Conservation (phyloP, 164 flowering plant species). For the Malania oleifera region DNA sequence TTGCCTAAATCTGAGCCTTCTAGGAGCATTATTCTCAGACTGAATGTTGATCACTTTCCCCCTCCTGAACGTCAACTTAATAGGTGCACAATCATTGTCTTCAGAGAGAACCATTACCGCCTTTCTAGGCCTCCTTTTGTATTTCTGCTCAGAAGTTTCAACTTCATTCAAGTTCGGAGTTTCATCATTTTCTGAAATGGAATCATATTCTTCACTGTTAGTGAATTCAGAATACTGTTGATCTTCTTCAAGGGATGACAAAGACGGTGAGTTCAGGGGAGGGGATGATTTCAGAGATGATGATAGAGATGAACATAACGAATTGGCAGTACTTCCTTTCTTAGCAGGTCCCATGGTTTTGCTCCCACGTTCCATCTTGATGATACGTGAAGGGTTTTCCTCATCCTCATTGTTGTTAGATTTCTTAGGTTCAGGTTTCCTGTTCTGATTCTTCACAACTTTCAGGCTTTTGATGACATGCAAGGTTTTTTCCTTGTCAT, state of each 20-base stretch:
- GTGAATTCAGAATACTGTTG: constrained; percentile 24
- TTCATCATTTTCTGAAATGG: constrained; percentile 16
- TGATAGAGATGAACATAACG: constrained; percentile 10
- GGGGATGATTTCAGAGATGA: constrained; percentile 14
- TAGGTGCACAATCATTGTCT: constrained; percentile 19
- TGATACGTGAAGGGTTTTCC: constrained; percentile 38
- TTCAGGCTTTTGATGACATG: not conserved
- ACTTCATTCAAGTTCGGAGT: constrained; percentile 5
- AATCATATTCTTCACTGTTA: constrained; percentile 12
- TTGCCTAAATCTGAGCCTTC: constrained; percentile 44
- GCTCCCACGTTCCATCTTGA: constrained; percentile 28
- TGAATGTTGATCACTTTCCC: constrained; percentile 32
- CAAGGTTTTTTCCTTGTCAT: no score
- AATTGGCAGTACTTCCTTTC: constrained; percentile 11
- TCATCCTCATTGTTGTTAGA: constrained; percentile 7
- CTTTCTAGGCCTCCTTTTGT: constrained; percentile 13
- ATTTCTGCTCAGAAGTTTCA: constrained; percentile 12
- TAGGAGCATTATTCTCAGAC: constrained; percentile 28
- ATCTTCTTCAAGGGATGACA: constrained; percentile 19
- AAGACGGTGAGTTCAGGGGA: constrained; percentile 7
- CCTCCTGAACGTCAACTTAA: constrained; percentile 33
- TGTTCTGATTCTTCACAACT: no score
- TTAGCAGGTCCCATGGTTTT: constrained; percentile 18
- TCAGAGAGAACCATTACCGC: constrained; percentile 14
- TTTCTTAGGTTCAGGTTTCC: not conserved